phyloP scores from a whole-genome alignment of 441 rosid genomes.

The Erodium trifolium region DNA sequence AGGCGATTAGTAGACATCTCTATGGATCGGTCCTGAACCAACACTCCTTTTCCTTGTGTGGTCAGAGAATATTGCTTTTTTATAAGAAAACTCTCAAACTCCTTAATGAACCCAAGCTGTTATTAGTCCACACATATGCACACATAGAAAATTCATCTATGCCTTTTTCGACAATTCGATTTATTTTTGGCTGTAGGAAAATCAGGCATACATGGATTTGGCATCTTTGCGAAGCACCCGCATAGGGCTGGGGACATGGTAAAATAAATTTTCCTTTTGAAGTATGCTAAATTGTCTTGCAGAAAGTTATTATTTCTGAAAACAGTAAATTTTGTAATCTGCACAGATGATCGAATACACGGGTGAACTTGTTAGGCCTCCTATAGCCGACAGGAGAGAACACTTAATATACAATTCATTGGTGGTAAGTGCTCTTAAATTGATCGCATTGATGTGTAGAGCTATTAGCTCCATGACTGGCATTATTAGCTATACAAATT shows the following conservation, averaged over 20 bases:
- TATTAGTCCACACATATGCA: not conserved
- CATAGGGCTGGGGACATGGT: constrained; percentile 99
- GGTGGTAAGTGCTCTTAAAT: constrained; percentile 61
- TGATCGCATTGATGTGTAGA: not conserved
- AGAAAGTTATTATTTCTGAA: not conserved
- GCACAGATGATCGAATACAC: constrained; percentile 86
- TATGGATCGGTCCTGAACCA: not conserved
- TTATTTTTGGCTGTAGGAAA: constrained; percentile 47
- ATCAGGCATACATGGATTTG: constrained; percentile 97
- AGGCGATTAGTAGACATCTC: not conserved
- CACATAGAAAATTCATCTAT: not conserved
- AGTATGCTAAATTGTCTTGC: not conserved
- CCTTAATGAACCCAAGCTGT: too few species aligned
- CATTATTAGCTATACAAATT: not conserved
- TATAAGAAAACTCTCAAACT: too few species aligned
- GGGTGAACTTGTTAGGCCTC: constrained; percentile 89
- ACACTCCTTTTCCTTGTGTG: not conserved
- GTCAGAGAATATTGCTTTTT: not conserved
- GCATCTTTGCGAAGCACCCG: constrained; percentile 89
- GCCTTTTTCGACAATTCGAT: constrained; percentile 11
- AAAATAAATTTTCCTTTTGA: constrained; percentile 15
- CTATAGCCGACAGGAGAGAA: constrained; percentile 96
- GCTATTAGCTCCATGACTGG: not conserved
- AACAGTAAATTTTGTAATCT: constrained; percentile 9
- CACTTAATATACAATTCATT: constrained; percentile 86